These are phyloP conservation scores for Pseudozyma sp. DNA, from an alignment of 1,284 basidiomycete species.

Conservation along the genomic window DNA sequence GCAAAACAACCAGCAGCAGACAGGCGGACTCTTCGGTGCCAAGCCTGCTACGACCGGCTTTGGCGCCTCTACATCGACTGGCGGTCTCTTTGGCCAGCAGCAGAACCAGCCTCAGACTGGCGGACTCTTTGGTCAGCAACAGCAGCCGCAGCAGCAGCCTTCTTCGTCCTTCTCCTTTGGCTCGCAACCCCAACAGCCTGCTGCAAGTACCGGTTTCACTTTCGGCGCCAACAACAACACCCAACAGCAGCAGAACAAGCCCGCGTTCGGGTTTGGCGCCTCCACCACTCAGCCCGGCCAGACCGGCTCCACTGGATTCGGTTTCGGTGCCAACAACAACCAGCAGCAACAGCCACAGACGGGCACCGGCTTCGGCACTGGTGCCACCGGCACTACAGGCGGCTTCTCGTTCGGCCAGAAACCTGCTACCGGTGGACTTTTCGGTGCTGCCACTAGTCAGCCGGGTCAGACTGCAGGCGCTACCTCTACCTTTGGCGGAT, in stretches of 20 bases:
- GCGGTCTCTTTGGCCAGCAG: slow-evolving; percentile 66
- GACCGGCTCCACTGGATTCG: slow-evolving; percentile 44
- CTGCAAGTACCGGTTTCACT: slow-evolving; percentile 50
- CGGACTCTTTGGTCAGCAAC: slow-evolving; percentile 63
- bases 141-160: slow-evolving; percentile 50
- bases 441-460: slow-evolving; percentile 69
- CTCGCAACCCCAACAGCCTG: slow-evolving; percentile 65
- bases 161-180: slow-evolving; percentile 59
- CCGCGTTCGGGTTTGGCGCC: slow-evolving; percentile 56
- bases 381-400: slow-evolving; percentile 35
- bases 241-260: slow-evolving; percentile 52
- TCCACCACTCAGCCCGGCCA: slow-evolving; percentile 42
- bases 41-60: slow-evolving; percentile 54
- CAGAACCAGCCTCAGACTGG: slow-evolving; percentile 53
- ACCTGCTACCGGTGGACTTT: slow-evolving; percentile 71
- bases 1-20: slow-evolving; percentile 65
- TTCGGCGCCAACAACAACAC: slow-evolving; percentile 51
- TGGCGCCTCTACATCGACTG: slow-evolving; percentile 50
- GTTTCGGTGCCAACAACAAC: slow-evolving; percentile 48
- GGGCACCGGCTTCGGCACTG: slow-evolving; percentile 46
- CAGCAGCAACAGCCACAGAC: slow-evolving; percentile 29
- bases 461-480: slow-evolving; percentile 53
- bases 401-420: slow-evolving; percentile 57
- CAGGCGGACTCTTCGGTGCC: slow-evolving; percentile 68
- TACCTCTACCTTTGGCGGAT: slow-evolving; percentile 57